Percentiles rank a stretch among this genome's conserved stretches.
phyloP scores from a whole-genome alignment of 805 yeast genomes.

The Huiozyma naganishii region DNA sequence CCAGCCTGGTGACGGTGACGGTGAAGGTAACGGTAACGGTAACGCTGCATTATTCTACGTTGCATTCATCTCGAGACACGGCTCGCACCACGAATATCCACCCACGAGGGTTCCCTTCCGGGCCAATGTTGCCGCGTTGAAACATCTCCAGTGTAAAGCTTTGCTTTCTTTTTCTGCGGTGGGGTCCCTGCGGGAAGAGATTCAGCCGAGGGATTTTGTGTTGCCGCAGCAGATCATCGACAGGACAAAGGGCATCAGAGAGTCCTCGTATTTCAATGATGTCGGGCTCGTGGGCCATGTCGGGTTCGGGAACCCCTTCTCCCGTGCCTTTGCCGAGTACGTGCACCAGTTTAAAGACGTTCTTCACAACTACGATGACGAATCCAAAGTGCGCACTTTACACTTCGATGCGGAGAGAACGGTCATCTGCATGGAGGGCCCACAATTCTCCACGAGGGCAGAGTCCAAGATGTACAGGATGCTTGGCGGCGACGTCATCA shows the following conservation, averaged over 20 bases:
- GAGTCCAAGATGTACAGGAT: slow-evolving; percentile 78
- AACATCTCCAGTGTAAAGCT: slow-evolving; percentile 74
- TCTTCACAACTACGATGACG: slow-evolving; percentile 36
- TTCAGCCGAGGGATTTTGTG: slow-evolving; percentile 93
- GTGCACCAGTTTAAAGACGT: slow-evolving; percentile 44
- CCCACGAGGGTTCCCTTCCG: slow-evolving; percentile 88
- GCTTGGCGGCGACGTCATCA: slow-evolving; percentile 91
- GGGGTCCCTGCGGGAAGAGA: slow-evolving; percentile 83
- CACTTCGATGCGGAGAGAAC: slow-evolving; percentile 63
- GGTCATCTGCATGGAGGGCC: slow-evolving; percentile 97
- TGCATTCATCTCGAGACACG: slow-evolving; percentile 94
- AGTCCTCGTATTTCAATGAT: slow-evolving; percentile 75
- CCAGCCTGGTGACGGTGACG: slow-evolving; percentile 7
- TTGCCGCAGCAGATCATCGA: slow-evolving; percentile 93
- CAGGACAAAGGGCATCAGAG: slow-evolving; percentile 90
- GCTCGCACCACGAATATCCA: slow-evolving; percentile 74
- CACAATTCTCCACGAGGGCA: slow-evolving; percentile 93
- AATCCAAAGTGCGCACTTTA: slow-evolving; percentile 46
- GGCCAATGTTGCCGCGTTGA: slow-evolving; percentile 94
- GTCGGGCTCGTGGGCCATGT: slow-evolving; percentile 95
- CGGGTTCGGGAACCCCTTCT: slow-evolving; percentile 95
- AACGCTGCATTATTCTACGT: slow-evolving; percentile 51
- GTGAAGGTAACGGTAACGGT: slow-evolving; percentile 1
- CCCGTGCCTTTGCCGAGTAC: slow-evolving; percentile 54
- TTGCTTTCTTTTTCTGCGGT: slow-evolving; percentile 92